Conservation (phyloP, 441 rosid species). For the Mallotus japonicus region DNA sequence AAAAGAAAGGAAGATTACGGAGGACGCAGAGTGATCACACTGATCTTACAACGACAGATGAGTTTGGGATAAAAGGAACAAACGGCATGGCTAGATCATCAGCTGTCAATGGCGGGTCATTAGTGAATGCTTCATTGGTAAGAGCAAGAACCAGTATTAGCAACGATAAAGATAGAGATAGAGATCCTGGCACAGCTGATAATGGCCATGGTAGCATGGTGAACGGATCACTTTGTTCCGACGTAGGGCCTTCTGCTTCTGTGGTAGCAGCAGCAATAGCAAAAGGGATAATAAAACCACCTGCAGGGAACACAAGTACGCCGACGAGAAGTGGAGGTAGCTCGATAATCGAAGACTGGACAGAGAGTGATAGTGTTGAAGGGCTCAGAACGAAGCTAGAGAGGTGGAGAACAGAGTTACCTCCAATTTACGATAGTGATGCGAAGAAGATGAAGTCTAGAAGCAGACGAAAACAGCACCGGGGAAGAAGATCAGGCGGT, state of each 20-base stretch:
- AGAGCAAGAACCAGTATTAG: neutral
- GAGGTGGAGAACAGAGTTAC: conserved; percentile 64
- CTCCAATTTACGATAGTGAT: conserved; percentile 32
- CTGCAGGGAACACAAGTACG: conserved; percentile 26
- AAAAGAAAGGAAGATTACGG: conserved; percentile 32
- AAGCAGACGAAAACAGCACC: conserved; percentile 25
- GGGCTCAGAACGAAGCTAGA: conserved; percentile 64
- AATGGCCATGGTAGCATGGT: conserved; percentile 50
- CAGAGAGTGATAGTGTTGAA: conserved; percentile 47
- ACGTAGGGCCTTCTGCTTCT: conserved; percentile 91
- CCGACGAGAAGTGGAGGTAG: conserved; percentile 37
- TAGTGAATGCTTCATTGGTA: conserved; percentile 10
- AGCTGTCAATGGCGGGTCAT: conserved; percentile 26
- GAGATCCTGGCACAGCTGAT: conserved; percentile 4
- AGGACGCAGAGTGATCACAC: conserved; percentile 68
- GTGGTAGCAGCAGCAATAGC: conserved; percentile 94
- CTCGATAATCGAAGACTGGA: conserved; percentile 49
- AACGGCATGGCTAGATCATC: conserved; percentile 17
- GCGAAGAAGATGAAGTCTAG: conserved; percentile 11
- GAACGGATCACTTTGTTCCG: conserved; percentile 63
- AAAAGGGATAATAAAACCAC: conserved; percentile 55
- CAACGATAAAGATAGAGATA: neutral
- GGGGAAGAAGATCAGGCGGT: conserved; percentile 31
- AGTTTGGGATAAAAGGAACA: conserved; percentile 11
- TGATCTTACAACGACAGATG: conserved; percentile 36